Base-by-base conservation (phyloP, 352 stramenopile genomes). In the Halophytophthora batemanensis region DNA sequence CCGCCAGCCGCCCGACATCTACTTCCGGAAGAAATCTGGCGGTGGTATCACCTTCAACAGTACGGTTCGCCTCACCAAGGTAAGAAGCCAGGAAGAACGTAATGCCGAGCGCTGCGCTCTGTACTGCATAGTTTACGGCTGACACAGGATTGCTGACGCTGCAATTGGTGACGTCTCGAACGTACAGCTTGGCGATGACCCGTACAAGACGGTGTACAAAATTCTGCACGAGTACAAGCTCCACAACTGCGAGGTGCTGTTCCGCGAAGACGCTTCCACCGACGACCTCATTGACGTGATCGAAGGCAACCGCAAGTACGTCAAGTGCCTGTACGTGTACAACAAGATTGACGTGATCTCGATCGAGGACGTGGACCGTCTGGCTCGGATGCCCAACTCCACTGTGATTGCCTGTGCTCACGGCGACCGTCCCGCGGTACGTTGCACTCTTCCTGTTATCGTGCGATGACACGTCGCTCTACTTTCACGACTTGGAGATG, bases 261-360 rank as follows among this genome's bases (percentile, higher is more conserved):
- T 98, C 56, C 86, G 97, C 53, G 96, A 99, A 74, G 96, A 99
- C 54, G 95, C 96, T 58, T 95, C 84, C 18, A 93, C 97, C 6
- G 97, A 99, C 71, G 91, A 99, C 61, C 68, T 99, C 29, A 98
- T 99, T 53, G 97, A 99, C 80, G 93, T 99, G 22, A 94, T 99
- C 50, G 87, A 98, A 74, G 97, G 96, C 49, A 99, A 99, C 70
- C 88, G 93, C 46, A 98, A 98, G 65, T 99, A 99, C 80, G 97
- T 99, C 55, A 98, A 97, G 82, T 98, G 86, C 61, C 66, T 99
- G 41, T 99, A 99, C 71, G 91, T 99, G 56, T 99, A 99, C 90
- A 99, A 99, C 81, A 99, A 99, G 78, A 98, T 99, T 66, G 97
- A 99, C 74, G 97, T 97, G 14, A 87, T 99, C 49, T 98, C 92